phyloP scores from a whole-genome alignment of 2,329 filamentous ascomycete genomes.

The Hortaea sp. region DNA sequence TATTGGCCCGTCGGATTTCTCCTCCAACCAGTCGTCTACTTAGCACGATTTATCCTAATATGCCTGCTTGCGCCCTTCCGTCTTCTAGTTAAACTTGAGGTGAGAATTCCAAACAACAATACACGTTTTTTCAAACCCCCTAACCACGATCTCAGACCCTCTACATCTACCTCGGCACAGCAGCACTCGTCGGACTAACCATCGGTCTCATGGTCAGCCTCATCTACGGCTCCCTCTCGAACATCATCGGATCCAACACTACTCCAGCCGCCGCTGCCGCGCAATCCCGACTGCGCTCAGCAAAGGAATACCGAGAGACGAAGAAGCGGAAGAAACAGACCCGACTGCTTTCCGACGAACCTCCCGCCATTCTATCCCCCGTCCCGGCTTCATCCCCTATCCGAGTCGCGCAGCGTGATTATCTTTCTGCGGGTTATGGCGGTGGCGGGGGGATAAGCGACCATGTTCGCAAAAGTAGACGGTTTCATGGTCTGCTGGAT shows the following conservation, averaged over 20 bases:
- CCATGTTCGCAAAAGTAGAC: conserved; percentile 26
- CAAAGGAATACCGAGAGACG: conserved; percentile 24
- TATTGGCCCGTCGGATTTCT: conserved; percentile 37
- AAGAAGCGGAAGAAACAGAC: conserved; percentile 5
- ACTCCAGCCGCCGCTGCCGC: conserved; percentile 11
- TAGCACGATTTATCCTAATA: conserved; percentile 33
- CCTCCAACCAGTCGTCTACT: conserved; percentile 41
- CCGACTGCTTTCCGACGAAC: no score
- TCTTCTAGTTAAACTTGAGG: conserved; percentile 46
- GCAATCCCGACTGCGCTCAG: conserved; percentile 12
- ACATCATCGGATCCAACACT: conserved; percentile 6
- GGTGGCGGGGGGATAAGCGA: conserved; percentile 17
- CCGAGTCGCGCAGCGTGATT: no score
- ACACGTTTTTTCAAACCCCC: conserved; percentile 8
- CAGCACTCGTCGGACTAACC: conserved; percentile 55
- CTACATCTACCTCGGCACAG: conserved; percentile 54
- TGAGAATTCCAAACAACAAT: conserved; percentile 21
- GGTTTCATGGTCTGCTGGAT: conserved; percentile 44
- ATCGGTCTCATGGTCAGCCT: conserved; percentile 52
- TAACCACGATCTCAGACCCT: conserved; percentile 30
- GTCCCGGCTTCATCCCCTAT: no score
- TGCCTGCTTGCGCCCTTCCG: conserved; percentile 39
- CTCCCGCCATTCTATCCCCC: no score
- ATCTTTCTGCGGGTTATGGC: no score
- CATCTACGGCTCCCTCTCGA: conserved; percentile 37